Base-by-base conservation (phyloP, 2,329 filamentous ascomycete genomes). In the Podosphaera xanthii region DNA sequence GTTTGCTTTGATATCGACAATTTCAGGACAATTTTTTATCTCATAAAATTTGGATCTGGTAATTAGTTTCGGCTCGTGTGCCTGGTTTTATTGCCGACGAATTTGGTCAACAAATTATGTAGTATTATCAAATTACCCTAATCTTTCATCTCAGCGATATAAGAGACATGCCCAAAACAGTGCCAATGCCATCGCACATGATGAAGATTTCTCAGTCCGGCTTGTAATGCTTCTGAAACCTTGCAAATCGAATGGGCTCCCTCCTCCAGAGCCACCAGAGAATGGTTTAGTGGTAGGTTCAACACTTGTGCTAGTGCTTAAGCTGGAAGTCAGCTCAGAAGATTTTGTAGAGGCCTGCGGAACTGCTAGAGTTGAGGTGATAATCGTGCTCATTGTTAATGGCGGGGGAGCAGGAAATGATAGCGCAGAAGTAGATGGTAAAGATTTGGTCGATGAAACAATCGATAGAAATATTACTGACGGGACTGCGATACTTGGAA, bases 81-180 rank as follows among this genome's bases (percentile, higher is more conserved):
- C 40, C n/a, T 12, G 40, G 5, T 14, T 44, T 14, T 12, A 12
- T 44, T 44, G 40, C n/a, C 40, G 40, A 12, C 40, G 40, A 44
- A 44, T 44, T 44, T 12, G 3, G 2, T 12, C 40, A 12, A 12
- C 40, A 44, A 12, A 7, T 12, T 44, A 4, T 7, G 3, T 44
- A 4, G 40, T 3, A 44, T 44, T 44, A 14, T 7, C 3, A 3
- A 2, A 7, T 7, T 44, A 44, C 5, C 10, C 40, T 12, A 12
- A 6, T 53, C 30, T 6, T n/a, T n/a, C 58, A 40, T 50, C 67
- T 84, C 80, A 98, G 97, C 72, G 92, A 92, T 59, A 92, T 92
- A 73, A 97, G 97, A 80, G 92, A 98, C 73, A 86, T 97, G 71
- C 40, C 55, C 40, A 58, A 5, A 58, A 34, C 22, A 58, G 22